A percentile compares a stretch with the other conserved stretches of the same genome.
Evolutionary conservation across 2,329 filamentous ascomycete genomes (phyloP).

Genomic region (Coniella vitis): DNA sequence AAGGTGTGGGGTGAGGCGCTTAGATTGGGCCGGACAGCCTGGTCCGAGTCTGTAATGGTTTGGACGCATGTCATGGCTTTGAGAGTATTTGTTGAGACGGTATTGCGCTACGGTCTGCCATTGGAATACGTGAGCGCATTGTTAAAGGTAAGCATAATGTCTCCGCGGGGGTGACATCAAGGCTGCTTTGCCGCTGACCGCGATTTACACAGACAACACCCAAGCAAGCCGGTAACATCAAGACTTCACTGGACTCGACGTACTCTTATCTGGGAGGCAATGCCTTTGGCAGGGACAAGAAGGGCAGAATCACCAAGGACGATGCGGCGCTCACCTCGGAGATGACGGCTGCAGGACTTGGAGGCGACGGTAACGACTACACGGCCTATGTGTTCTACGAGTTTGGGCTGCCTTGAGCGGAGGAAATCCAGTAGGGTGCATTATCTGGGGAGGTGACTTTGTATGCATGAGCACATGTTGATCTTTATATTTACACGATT

Average conservation of each 20-base stretch:
- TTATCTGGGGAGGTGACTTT: neutral
- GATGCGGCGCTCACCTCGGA: conserved; percentile 73
- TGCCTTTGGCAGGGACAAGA: conserved; percentile 88
- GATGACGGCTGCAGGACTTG: conserved; percentile 68
- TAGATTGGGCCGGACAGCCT: conserved; percentile 80
- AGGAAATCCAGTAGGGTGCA: neutral
- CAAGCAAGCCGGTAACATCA: conserved; percentile 76
- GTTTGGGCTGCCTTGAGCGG: conserved; percentile 60
- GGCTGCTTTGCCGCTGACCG: conserved; percentile 15
- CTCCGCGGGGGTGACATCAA: neutral
- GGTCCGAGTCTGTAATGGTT: conserved; percentile 92
- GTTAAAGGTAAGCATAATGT: conserved; percentile 62
- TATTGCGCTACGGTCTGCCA: conserved; percentile 90
- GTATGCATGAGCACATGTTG: conserved; percentile 10
- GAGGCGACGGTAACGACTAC: conserved; percentile 73
- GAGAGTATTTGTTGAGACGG: conserved; percentile 93
- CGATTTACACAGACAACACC: conserved; percentile 57
- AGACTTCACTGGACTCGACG: conserved; percentile 68
- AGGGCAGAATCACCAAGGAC: conserved; percentile 84
- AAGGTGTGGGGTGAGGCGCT: conserved; percentile 91
- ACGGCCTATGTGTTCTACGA: conserved; percentile 97
- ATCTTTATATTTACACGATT: neutral
- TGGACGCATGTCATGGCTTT: conserved; percentile 90
- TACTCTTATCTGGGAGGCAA: conserved; percentile 94
- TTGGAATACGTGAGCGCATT: conserved; percentile 81